Evolutionary conservation across 78 protist species (phyloP).

Genomic region (Dictyostelium intermedium): DNA sequence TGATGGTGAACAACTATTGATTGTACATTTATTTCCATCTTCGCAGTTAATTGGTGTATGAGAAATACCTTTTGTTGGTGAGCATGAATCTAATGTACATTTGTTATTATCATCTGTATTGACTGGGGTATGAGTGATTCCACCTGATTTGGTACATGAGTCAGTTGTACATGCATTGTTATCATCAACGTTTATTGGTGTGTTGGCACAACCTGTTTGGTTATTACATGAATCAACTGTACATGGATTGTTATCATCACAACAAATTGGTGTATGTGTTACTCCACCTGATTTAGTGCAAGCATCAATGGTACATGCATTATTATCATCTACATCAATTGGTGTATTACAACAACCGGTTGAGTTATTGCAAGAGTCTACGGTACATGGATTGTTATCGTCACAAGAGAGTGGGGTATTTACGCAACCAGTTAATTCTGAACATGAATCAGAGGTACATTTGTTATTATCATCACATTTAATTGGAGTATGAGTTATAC

Average conservation of each 20-base stretch:
- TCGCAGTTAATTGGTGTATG: neutral
- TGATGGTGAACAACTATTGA: neutral
- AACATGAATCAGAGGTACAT: constrained; percentile 50
- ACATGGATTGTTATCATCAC: too few species aligned
- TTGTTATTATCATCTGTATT: constrained; percentile 17
- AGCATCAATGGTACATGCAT: too few species aligned
- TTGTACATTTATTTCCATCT: constrained; percentile 44
- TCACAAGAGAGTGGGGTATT: constrained; percentile 24
- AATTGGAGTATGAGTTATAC: constrained; percentile 22
- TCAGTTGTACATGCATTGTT: neutral
- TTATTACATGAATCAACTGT: too few species aligned
- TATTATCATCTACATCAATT: neutral
- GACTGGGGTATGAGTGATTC: neutral
- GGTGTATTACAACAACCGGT: neutral
- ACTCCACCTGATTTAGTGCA: too few species aligned
- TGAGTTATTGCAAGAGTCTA: neutral
- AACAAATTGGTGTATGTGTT: too few species aligned
- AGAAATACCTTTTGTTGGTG: neutral
- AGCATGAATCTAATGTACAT: constrained; percentile 1
- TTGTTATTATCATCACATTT: constrained; percentile 30
- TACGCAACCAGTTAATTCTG: neutral
- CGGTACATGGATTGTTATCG: constrained; percentile 1
- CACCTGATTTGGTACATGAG: neutral
- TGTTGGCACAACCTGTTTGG: too few species aligned
- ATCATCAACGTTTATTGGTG: too few species aligned